A percentile compares a stretch with the other conserved stretches of the same genome.
These are phyloP conservation scores for Verticillium nubilum DNA, from an alignment of 2,329 filamentous ascomycete species.

Conservation along the genomic window DNA sequence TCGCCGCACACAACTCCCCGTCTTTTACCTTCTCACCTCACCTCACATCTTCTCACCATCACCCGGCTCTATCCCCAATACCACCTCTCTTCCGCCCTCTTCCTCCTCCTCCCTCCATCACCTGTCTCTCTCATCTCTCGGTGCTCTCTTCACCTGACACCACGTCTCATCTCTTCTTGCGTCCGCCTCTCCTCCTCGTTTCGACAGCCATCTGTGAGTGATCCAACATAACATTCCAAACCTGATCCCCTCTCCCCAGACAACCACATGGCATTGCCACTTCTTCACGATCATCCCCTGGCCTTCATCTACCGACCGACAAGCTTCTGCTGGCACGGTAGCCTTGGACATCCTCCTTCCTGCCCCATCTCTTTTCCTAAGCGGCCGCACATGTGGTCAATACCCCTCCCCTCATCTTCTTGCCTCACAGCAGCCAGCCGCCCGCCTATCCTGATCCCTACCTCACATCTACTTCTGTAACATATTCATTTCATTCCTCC, in stretches of 20 bases:
- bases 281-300: neutral
- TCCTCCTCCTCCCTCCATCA: constrained; percentile 13
- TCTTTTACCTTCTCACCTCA: constrained; percentile 18
- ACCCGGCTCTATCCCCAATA: constrained; percentile 14
- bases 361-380: neutral
- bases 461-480: neutral
- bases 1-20: constrained; percentile 15
- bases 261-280: constrained; percentile 4
- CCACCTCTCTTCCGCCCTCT: constrained; percentile 15
- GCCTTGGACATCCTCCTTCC: neutral
- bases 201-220: constrained; percentile 8
- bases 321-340: neutral
- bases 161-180: constrained; percentile 10
- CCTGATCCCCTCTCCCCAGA: constrained; percentile 1
- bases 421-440: neutral
- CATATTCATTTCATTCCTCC: neutral
- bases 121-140: constrained; percentile 15
- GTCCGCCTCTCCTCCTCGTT: constrained; percentile 7
- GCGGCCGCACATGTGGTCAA: neutral
- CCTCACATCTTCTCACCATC: constrained; percentile 15
- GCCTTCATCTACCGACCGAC: neutral
- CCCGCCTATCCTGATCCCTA: neutral
- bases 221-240: neutral
- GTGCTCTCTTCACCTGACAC: constrained; percentile 17
- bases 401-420: neutral